phyloP scores from a whole-genome alignment of 1,284 basidiomycete genomes.

The Hypsizygus ulmarius region DNA sequence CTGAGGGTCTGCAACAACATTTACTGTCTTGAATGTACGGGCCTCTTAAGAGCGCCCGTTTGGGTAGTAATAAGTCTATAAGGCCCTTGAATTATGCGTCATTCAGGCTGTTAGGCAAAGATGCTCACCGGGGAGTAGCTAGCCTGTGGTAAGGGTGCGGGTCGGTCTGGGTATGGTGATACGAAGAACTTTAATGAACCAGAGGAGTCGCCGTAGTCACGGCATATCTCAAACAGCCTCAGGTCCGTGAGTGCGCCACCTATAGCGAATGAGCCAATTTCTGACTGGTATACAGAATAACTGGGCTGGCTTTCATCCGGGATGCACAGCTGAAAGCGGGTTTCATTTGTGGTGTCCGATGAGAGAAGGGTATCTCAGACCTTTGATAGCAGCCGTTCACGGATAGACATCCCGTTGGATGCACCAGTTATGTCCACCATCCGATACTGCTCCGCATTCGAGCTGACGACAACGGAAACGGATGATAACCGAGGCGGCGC shows the following conservation, averaged over 20 bases:
- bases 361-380: constrained; percentile 21
- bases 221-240: constrained; percentile 60
- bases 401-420: constrained; percentile 39
- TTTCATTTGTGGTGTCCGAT: not conserved
- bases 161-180: constrained; percentile 41
- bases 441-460: constrained; percentile 44
- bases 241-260: constrained; percentile 58
- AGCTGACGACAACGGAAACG: constrained; percentile 41
- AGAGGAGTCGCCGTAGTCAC: constrained; percentile 57
- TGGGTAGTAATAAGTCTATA: constrained; percentile 11
- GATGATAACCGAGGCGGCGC: constrained; percentile 24
- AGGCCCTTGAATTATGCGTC: not conserved
- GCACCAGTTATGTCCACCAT: constrained; percentile 46
- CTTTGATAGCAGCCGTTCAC: constrained; percentile 43
- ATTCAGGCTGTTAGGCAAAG: not conserved
- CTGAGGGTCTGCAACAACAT: not conserved
- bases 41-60: constrained; percentile 12
- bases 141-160: constrained; percentile 21
- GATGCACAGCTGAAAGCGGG: constrained; percentile 58
- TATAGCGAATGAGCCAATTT: constrained; percentile 66
- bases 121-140: constrained; percentile 16
- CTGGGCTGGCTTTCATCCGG: constrained; percentile 65
- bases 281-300: constrained; percentile 70
- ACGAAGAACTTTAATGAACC: constrained; percentile 74
- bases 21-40: not conserved